A percentile compares a stretch with the other conserved stretches of the same genome.
Evolutionary conservation across 2,329 filamentous ascomycete genomes (phyloP).

Genomic region (Xylariaceae sp.): DNA sequence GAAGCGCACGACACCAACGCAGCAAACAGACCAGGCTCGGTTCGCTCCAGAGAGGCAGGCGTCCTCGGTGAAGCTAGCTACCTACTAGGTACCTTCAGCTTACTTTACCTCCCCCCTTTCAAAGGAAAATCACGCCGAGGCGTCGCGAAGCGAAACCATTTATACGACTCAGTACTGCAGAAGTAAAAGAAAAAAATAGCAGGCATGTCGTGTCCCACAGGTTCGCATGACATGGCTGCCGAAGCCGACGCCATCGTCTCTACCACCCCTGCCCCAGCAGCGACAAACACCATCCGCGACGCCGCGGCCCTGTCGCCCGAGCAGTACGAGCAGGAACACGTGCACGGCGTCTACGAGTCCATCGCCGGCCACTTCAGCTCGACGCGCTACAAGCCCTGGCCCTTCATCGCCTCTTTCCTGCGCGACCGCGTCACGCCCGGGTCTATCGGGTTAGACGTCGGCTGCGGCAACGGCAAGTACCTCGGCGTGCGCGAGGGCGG

Average conservation of each 20-base stretch:
- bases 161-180: conserved; percentile 3
- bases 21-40: background rate
- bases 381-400: conserved; percentile 82
- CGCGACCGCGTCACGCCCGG: conserved; percentile 55
- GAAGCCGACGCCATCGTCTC: conserved; percentile 8
- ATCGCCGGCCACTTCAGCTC: conserved; percentile 81
- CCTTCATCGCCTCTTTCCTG: conserved; percentile 78
- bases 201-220: conserved; percentile 19
- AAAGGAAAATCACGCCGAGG: too few relatives aligned
- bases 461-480: conserved; percentile 97
- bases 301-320: conserved; percentile 30
- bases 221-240: conserved; percentile 22
- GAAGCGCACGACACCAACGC: background rate
- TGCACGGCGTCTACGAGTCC: conserved; percentile 85
- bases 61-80: background rate
- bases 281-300: conserved; percentile 10
- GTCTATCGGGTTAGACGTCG: conserved; percentile 80
- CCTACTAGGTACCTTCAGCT: background rate
- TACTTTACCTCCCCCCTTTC: background rate
- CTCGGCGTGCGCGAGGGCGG: conserved; percentile 62
- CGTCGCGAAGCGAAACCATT: background rate
- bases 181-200: background rate
- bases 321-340: conserved; percentile 76
- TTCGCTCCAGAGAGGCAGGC: background rate
- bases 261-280: background rate